Evolutionary conservation across 495 filamentous ascomycete genomes (phyloP).

Genomic region (Glutinoglossum americanum): DNA sequence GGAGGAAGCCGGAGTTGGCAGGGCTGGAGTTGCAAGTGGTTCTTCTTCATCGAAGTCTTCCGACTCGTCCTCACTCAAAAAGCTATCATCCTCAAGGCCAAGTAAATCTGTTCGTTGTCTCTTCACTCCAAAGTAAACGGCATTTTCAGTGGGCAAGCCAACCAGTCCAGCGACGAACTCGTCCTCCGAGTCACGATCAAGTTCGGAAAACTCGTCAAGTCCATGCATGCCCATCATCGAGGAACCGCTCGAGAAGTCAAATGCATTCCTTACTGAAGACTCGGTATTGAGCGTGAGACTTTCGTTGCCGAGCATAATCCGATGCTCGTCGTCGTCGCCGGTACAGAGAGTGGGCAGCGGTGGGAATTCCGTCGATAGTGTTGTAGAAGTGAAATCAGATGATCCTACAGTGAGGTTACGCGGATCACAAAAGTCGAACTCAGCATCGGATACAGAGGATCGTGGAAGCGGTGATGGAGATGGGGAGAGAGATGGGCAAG

Average conservation of each 20-base stretch:
- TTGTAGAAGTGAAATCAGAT: constrained; percentile 23
- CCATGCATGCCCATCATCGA: constrained; percentile 40
- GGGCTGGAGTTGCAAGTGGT: constrained; percentile 29
- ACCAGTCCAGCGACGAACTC: constrained; percentile 64
- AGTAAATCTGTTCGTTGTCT: constrained; percentile 51
- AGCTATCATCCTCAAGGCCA: constrained; percentile 49
- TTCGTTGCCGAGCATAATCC: constrained; percentile 46
- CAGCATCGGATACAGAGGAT: constrained; percentile 42
- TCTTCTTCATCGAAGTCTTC: constrained; percentile 52
- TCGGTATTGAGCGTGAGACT: constrained; percentile 25
- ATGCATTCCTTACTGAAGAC: constrained; percentile 23
- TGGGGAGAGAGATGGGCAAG: constrained; percentile 74
- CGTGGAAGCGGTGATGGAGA: constrained; percentile 63
- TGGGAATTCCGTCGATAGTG: constrained; percentile 31
- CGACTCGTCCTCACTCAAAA: constrained; percentile 53
- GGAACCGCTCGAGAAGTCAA: constrained; percentile 30
- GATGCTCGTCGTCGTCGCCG: constrained; percentile 59
- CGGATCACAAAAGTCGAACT: constrained; percentile 80
- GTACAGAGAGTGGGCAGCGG: constrained; percentile 44
- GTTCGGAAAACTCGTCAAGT: constrained; percentile 56
- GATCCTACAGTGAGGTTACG: constrained; percentile 69
- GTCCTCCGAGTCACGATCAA: constrained; percentile 78
- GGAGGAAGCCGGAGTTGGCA: constrained; percentile 12
- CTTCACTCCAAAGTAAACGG: constrained; percentile 49
- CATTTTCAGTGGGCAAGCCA: constrained; percentile 39